Base-by-base conservation (phyloP, 306 rosid genomes). In the Coriaria nepalensis region DNA sequence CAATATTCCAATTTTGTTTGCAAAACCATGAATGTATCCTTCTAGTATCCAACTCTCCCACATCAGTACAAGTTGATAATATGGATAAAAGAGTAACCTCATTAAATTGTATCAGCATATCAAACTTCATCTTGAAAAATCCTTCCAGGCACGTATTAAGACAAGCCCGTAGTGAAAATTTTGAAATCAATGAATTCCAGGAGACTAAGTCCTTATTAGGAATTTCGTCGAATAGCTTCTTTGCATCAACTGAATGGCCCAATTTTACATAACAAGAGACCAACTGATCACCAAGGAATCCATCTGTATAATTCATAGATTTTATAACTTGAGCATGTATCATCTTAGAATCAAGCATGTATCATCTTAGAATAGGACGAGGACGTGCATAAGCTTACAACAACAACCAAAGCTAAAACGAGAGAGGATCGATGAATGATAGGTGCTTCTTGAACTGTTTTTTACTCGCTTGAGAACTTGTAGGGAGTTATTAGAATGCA, bases 271-370 rank as follows among this genome's bases (percentile, higher is more conserved):
- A 85, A 42, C 64, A 7, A 0, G 83, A n/a, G 0, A 68, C 84
- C 57, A 85, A 55, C 52, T 78, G 95, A 59, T 85, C 93, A 10
- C 92, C 95, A 38, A 80, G 73, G 47, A 80, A 80, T 10, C 93
- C 95, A 64, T 75, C 76, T 56, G 73, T 57, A 38, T 66, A 85
- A 66, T 63, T 41, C 14, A 63, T 49, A n/a, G 80, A 80, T 46
- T 80, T 85, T 61, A 80, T 42, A 5, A 80, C 82, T 11, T 63
- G 70, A 41, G 81, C 81, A 54, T 85, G 95, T 56, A 85, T 66
- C 53, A 35, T 48, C 35, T 68, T n/a, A n/a, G n/a, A n/a, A n/a
- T n/a, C n/a, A n/a, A n/a, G n/a, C n/a, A n/a, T n/a, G n/a, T n/a
- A n/a, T n/a, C n/a, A n/a, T n/a, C n/a, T n/a, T n/a, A n/a, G 69